A percentile compares a stretch with the other conserved stretches of the same genome.
phyloP scores from a whole-genome alignment of 331 rosid species.

The Stylosanthes scabra region DNA sequence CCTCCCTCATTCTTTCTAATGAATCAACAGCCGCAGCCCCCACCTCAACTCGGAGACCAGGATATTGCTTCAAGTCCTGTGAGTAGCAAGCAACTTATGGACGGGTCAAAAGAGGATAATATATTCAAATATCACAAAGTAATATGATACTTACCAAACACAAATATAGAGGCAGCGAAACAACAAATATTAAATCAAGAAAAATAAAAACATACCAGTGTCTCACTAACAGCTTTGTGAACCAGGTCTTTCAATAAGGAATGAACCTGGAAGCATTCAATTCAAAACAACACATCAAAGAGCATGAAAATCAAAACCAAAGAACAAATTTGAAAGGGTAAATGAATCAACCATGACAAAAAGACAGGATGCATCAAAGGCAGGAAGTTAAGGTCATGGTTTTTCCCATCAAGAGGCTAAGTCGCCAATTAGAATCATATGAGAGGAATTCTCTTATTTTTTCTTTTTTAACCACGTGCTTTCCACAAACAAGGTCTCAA shows the following conservation, averaged over 20 bases:
- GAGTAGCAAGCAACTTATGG: constrained; percentile 14
- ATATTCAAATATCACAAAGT: constrained; percentile 1
- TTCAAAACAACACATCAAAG: constrained; percentile 21
- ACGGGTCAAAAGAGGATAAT: background rate
- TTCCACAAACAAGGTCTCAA: constrained; percentile 4
- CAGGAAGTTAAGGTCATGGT: background rate
- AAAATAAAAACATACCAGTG: constrained; percentile 64
- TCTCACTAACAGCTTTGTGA: constrained; percentile 89
- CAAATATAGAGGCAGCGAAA: constrained; percentile 7
- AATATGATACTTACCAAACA: constrained; percentile 2
- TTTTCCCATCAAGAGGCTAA: constrained; percentile 13
- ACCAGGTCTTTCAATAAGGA: constrained; percentile 77
- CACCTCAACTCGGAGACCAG: constrained; percentile 89
- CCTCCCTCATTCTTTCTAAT: constrained; percentile 84
- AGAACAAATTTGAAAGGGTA: background rate
- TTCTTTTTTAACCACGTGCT: constrained; percentile 9
- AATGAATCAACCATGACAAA: constrained; percentile 12
- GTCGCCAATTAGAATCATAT: constrained; percentile 6
- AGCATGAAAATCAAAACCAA: constrained; percentile 26
- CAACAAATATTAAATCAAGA: constrained; percentile 26
- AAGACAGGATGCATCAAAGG: constrained; percentile 1
- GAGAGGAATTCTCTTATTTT: constrained; percentile 16
- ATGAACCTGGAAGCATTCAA: constrained; percentile 76
- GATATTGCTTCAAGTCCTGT: constrained; percentile 93
- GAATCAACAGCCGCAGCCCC: constrained; percentile 85